Evolutionary conservation across 23 red algal genomes (phyloP).

Genomic region (Chondrus crispus): DNA sequence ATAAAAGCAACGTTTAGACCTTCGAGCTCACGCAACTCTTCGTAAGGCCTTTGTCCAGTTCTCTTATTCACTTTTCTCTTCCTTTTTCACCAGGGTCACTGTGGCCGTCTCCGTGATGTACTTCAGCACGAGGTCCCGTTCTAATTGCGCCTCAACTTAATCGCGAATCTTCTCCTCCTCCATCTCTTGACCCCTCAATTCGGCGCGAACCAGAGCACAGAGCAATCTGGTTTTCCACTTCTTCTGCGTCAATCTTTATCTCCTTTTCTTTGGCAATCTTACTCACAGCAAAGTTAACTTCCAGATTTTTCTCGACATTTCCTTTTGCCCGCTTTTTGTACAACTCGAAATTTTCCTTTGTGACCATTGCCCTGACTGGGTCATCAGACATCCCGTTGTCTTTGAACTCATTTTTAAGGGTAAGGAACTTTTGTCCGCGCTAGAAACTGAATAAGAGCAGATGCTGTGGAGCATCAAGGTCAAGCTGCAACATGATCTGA

Average conservation of each 20-base stretch:
- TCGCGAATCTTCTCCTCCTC: slow-evolving; percentile 71
- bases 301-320: slow-evolving; percentile 76
- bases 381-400: slow-evolving; percentile 83
- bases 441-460: too few relatives aligned
- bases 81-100: slow-evolving; percentile 42
- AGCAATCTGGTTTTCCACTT: slow-evolving; percentile 71
- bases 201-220: slow-evolving; percentile 45
- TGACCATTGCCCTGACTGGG: slow-evolving; percentile 88
- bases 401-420: too few relatives aligned
- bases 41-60: too few relatives aligned
- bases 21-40: too few relatives aligned
- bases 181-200: slow-evolving; percentile 64
- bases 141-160: slow-evolving; percentile 65
- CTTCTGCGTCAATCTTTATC: slow-evolving; percentile 15
- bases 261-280: slow-evolving; percentile 77
- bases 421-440: too few relatives aligned
- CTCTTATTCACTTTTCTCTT: too few relatives aligned
- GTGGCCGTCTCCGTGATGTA: slow-evolving; percentile 65
- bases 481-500: too few relatives aligned
- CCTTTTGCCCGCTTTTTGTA: slow-evolving; percentile 73
- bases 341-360: slow-evolving; percentile 90
- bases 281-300: slow-evolving; percentile 76
- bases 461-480: too few relatives aligned
- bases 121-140: slow-evolving; percentile 52
- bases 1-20: too few relatives aligned